A percentile compares a stretch with the other conserved stretches of the same genome.
Conservation (phyloP, 305 asterid genomes). For the Caryopteris hybrid region DNA sequence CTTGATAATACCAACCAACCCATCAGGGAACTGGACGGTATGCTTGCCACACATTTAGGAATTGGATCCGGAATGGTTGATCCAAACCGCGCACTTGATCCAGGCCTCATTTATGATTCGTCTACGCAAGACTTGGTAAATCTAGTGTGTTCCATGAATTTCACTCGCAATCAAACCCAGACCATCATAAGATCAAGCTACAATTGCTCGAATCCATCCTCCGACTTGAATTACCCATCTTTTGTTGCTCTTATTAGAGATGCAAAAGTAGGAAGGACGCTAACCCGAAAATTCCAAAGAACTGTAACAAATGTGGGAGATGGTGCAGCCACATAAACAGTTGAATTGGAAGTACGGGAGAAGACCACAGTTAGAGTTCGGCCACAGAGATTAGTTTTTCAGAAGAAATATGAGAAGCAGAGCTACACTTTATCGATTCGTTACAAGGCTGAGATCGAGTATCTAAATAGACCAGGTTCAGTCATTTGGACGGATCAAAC, state of each 20-base stretch:
- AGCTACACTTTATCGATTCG: slow-evolving; percentile 17
- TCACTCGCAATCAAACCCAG: slow-evolving; percentile 23
- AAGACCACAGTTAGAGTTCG: slow-evolving; percentile 9
- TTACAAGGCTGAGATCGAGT: background rate
- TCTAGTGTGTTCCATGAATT: slow-evolving; percentile 33
- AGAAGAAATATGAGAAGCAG: slow-evolving; percentile 25
- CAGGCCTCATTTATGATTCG: slow-evolving; percentile 33
- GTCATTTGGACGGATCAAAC: slow-evolving; percentile 13
- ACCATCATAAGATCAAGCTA: slow-evolving; percentile 26
- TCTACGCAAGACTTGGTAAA: slow-evolving; percentile 23
- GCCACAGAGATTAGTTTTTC: slow-evolving; percentile 25
- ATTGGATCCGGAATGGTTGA: slow-evolving; percentile 29
- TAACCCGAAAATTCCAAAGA: slow-evolving; percentile 16
- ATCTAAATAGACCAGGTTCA: background rate
- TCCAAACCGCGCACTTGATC: slow-evolving; percentile 38
- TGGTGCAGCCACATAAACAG: slow-evolving; percentile 25
- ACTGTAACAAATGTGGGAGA: slow-evolving; percentile 32
- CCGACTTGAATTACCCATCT: slow-evolving; percentile 39
- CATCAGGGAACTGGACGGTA: slow-evolving; percentile 9
- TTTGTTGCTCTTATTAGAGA: slow-evolving; percentile 9
- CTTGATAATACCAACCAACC: slow-evolving; percentile 20
- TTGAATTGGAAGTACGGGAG: slow-evolving; percentile 20
- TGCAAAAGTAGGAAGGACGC: background rate
- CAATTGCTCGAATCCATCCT: slow-evolving; percentile 31
- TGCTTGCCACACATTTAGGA: slow-evolving; percentile 1